Base-by-base conservation (phyloP, 345 rosid species). In the Euphorbia lathyris region DNA sequence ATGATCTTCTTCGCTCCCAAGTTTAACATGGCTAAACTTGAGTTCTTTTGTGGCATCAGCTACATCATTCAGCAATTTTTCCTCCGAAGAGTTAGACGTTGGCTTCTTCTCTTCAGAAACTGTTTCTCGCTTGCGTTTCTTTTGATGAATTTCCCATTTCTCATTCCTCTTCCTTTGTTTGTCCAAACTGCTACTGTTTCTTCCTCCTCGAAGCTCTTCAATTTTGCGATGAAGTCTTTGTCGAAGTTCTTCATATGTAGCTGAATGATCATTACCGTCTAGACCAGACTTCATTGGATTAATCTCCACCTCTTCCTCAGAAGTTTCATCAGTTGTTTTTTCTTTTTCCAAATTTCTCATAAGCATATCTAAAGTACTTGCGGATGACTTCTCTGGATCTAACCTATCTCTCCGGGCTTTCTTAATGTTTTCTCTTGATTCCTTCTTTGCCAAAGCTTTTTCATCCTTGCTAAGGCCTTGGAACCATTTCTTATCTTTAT, bases 11-110 rank as follows among this genome's bases (percentile, higher is more conserved):
- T 85, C 94, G 58, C 76, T 72, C 59, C 90, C 98, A 1, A 90
- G 79, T 76, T 91, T 94, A 63, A 94, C 83, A 57, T 83, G 87
- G 68, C 89, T 78, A 69, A 84, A 90, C 27, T 89, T 79, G 58
- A 94, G 90, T 40, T 83, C 93, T 81, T 85, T 86, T 19, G 96
- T 77, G 23, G 97, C 99, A 66, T 94, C 93, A 45, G 75, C 88
- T 6, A 81, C 85, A 50, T 85, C 86, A 77, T 76, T 83, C 81
- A 86, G 82, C 66, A 79, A 81, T 55, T 85, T 83, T 74, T 77
- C 87, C 13, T 38, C 63, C 16, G 80, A 50, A 74, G 76, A 76
- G 9, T 56, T 77, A 11, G 32, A 60, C 34, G 66, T 55, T 32
- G 78, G 65, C 14, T 71, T 74, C 68, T 68, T 79, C 63, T 80